Conservation (phyloP, 2,329 filamentous ascomycete species). For the Xylaria sp. region DNA sequence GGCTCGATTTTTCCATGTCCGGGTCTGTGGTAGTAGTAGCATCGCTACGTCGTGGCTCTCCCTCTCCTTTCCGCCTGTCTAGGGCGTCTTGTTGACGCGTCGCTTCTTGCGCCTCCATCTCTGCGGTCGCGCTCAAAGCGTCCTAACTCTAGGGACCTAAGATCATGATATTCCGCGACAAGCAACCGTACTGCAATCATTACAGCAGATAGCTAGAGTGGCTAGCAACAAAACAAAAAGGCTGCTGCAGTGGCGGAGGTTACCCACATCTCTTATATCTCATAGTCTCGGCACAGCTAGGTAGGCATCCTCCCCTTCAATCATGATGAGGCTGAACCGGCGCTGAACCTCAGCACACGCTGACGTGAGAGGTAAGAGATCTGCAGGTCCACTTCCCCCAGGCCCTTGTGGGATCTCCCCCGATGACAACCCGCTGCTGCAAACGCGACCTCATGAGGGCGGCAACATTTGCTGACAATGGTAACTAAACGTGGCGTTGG, state of each 20-base stretch:
- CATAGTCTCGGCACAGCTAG: not conserved
- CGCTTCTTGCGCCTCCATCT: slow-evolving; percentile 30
- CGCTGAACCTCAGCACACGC: slow-evolving; percentile 10
- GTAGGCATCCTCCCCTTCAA: not conserved
- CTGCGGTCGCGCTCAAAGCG: slow-evolving; percentile 2
- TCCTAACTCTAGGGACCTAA: slow-evolving; percentile 8
- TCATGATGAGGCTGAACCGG: slow-evolving; percentile 25
- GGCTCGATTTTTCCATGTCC: slow-evolving; percentile 38
- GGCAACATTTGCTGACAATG: not conserved
- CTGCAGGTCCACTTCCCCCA: slow-evolving; percentile 14
- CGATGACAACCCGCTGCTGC: not conserved
- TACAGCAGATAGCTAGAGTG: not conserved
- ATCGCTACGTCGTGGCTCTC: slow-evolving; percentile 30
- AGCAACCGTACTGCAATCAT: not conserved
- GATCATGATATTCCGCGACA: slow-evolving; percentile 14
- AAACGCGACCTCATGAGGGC: slow-evolving; percentile 2
- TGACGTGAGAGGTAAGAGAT: slow-evolving; percentile 33
- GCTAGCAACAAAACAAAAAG: not conserved
- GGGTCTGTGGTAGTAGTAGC: slow-evolving; percentile 26
- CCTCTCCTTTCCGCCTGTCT: not conserved
- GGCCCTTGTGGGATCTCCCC: not conserved
- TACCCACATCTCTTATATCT: slow-evolving; percentile 2
- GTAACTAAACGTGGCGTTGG: slow-evolving; percentile 13
- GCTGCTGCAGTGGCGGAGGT: not conserved
- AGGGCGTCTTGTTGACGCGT: not conserved